phyloP scores from a whole-genome alignment of 768 basidiomycete genomes.

The Russula griseocarnosa region DNA sequence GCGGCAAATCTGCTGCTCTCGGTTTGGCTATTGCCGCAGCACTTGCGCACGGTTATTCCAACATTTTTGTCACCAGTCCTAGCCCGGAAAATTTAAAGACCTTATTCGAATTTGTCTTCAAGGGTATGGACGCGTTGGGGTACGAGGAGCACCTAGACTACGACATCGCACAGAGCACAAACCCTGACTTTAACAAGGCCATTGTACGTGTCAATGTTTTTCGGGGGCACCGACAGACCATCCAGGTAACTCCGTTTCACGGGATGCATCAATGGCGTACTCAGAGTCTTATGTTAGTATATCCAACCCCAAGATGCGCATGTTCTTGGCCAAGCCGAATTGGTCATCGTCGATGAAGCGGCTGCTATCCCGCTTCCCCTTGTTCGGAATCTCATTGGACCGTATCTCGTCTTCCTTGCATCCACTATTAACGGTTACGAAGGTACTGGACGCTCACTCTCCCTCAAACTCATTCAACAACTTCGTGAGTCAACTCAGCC shows the following conservation, averaged over 20 bases:
- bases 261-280: not conserved
- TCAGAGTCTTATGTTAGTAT: conserved; percentile 52
- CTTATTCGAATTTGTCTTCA: conserved; percentile 96
- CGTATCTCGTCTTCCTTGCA: conserved; percentile 96
- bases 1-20: conserved; percentile 96
- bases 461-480: conserved; percentile 95
- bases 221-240: conserved; percentile 89
- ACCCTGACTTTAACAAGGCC: conserved; percentile 89
- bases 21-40: conserved; percentile 93
- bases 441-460: conserved; percentile 97
- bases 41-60: conserved; percentile 89
- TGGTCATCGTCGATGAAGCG: conserved; percentile 97
- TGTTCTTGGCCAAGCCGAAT: conserved; percentile 94
- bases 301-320: conserved; percentile 98
- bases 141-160: conserved; percentile 99
- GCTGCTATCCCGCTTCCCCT: conserved; percentile 97
- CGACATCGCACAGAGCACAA: conserved; percentile 92
- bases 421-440: conserved; percentile 99
- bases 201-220: conserved; percentile 95
- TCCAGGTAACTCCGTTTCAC: conserved; percentile 61
- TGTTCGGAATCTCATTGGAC: conserved; percentile 90
- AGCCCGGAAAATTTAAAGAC: conserved; percentile 98
- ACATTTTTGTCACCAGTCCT: conserved; percentile 97
- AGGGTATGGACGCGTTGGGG: conserved; percentile 88
- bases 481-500: conserved; percentile 87